Conservation (phyloP, 139 green algal species). For the Parachlorella kessleri region DNA sequence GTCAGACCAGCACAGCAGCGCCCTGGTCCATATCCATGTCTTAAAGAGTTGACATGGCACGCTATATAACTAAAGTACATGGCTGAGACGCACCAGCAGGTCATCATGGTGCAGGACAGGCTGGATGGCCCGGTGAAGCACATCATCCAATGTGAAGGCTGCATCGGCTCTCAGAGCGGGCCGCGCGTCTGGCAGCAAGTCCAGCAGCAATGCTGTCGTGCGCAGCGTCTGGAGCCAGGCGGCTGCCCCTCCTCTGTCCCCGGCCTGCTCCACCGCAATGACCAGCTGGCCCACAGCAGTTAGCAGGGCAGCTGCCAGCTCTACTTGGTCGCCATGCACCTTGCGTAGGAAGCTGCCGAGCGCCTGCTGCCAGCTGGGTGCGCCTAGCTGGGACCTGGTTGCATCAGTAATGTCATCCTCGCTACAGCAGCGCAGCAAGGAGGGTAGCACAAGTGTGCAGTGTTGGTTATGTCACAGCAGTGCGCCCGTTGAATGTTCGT, state of each 20-base stretch:
- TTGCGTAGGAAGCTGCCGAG: constrained; percentile 40
- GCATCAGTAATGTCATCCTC: too few relatives aligned
- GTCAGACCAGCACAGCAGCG: too few relatives aligned
- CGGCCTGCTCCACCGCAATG: neutral
- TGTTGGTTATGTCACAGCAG: too few relatives aligned
- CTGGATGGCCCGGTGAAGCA: constrained; percentile 33
- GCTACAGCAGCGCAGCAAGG: too few relatives aligned
- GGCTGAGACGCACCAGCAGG: neutral
- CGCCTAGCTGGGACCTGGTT: too few relatives aligned
- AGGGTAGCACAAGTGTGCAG: too few relatives aligned
- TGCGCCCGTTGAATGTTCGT: too few relatives aligned
- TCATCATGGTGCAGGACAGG: constrained; percentile 29
- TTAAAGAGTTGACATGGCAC: too few relatives aligned
- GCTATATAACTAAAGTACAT: too few relatives aligned
- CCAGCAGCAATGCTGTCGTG: constrained; percentile 31
- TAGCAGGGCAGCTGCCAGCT: constrained; percentile 43
- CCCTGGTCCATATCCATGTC: too few relatives aligned
- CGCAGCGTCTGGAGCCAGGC: constrained; percentile 27
- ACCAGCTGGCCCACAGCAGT: constrained; percentile 12
- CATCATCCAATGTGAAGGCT: constrained; percentile 18
- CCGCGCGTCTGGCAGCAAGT: constrained; percentile 14
- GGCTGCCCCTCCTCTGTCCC: constrained; percentile 1
- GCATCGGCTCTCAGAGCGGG: neutral
- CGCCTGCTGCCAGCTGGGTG: constrained; percentile 34
- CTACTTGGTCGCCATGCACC: constrained; percentile 35